phyloP scores from a whole-genome alignment of 2,329 filamentous ascomycete genomes.

The Scedosporium minutisporum region DNA sequence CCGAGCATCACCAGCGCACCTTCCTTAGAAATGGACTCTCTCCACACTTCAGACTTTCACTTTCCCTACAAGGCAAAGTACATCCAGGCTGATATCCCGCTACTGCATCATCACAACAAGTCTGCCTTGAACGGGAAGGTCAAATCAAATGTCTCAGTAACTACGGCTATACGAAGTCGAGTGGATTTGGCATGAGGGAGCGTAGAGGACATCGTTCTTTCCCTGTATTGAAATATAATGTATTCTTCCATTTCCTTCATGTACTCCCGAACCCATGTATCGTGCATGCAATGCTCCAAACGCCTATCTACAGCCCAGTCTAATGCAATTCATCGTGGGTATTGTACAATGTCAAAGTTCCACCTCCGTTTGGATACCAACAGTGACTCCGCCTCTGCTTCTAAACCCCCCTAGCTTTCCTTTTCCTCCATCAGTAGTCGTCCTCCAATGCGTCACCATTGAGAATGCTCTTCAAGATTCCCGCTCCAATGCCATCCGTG shows the following conservation, averaged over 20 bases:
- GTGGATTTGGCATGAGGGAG: too few species aligned
- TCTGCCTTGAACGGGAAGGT: too few species aligned
- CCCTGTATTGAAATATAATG: background rate
- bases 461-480: conserved; percentile 53
- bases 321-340: background rate
- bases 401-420: background rate
- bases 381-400: background rate
- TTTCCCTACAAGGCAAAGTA: too few species aligned
- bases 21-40: too few species aligned
- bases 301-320: background rate
- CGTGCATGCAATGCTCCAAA: background rate
- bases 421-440: conserved; percentile 1
- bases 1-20: too few species aligned
- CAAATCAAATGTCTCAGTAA: too few species aligned
- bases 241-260: background rate
- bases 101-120: too few species aligned
- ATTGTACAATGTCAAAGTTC: background rate
- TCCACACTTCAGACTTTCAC: too few species aligned
- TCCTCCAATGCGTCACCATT: conserved; percentile 51
- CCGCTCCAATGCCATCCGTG: conserved; percentile 51
- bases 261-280: background rate
- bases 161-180: too few species aligned
- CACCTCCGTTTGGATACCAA: background rate
- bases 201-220: background rate
- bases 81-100: too few species aligned